A percentile compares a stretch with the other conserved stretches of the same genome.
phyloP scores from a whole-genome alignment of 1,139 yeast species.

The Lodderomyces beijingensis region DNA sequence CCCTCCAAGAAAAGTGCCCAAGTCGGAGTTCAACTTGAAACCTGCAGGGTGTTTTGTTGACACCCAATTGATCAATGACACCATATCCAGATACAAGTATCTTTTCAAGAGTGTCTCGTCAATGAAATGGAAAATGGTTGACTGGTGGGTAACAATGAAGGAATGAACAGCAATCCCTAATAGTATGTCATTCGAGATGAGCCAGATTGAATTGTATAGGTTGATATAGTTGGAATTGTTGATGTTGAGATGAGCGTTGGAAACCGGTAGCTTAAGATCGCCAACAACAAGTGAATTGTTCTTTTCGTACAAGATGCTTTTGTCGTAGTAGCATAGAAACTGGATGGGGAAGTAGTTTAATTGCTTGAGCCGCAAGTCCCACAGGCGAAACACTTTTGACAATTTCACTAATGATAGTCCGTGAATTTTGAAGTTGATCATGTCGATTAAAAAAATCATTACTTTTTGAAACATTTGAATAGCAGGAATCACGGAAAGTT shows the following conservation, averaged over 20 bases:
- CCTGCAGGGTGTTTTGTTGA: constrained; percentile 88
- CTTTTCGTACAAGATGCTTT: constrained; percentile 23
- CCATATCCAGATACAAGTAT: constrained; percentile 32
- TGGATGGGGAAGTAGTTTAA: constrained; percentile 79
- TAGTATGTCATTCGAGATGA: constrained; percentile 75
- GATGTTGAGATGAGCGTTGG: constrained; percentile 37
- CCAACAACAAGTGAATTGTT: constrained; percentile 19
- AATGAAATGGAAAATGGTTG: constrained; percentile 27
- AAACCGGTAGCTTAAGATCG: constrained; percentile 31
- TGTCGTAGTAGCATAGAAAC: constrained; percentile 51
- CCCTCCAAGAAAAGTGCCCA: constrained; percentile 84
- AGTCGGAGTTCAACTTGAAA: constrained; percentile 80
- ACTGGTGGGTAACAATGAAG: constrained; percentile 43
- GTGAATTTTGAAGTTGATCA: constrained; percentile 22
- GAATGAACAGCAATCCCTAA: constrained; percentile 64
- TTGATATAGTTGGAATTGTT: constrained; percentile 75
- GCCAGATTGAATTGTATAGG: constrained; percentile 85
- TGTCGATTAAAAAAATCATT: constrained; percentile 18
- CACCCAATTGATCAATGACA: constrained; percentile 61
- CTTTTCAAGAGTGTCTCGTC: constrained; percentile 32
- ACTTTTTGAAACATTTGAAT: constrained; percentile 18
- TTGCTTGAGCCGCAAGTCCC: constrained; percentile 76
- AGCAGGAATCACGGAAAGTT: constrained; percentile 8
- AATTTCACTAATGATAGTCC: constrained; percentile 28
- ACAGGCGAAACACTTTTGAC: constrained; percentile 70